Percentiles rank a stretch among this genome's conserved stretches.
These are phyloP conservation scores for Blumeriella jaapii DNA, from an alignment of 2,329 filamentous ascomycete species.

Conservation along the genomic window DNA sequence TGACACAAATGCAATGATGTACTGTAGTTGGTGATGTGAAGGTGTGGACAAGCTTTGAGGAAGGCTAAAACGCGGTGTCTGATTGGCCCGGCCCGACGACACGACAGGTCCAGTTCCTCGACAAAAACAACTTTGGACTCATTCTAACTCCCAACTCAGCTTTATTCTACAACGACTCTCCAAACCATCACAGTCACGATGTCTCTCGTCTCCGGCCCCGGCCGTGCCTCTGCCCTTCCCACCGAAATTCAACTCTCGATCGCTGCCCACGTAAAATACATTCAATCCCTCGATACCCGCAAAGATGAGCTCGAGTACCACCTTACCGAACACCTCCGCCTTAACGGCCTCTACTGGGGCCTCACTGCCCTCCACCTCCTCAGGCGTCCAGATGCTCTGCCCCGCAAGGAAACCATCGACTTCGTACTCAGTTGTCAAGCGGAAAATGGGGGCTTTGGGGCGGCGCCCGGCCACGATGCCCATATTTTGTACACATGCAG, in stretches of 20 bases:
- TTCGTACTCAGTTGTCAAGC: constrained; percentile 95
- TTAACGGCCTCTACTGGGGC: constrained; percentile 97
- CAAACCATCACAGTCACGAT: constrained; percentile 14
- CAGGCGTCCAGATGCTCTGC: constrained; percentile 67
- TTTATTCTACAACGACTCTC: background rate
- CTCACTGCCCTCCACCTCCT: constrained; percentile 80
- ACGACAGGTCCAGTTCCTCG: background rate
- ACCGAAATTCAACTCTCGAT: constrained; percentile 26
- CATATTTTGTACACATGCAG: constrained; percentile 96
- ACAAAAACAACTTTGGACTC: too few species aligned
- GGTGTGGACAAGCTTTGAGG: too few species aligned
- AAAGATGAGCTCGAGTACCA: constrained; percentile 96
- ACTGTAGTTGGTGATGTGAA: too few species aligned
- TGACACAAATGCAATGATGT: too few species aligned
- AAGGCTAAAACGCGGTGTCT: constrained; percentile 1
- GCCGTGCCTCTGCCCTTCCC: constrained; percentile 21
- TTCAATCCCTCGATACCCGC: constrained; percentile 81
- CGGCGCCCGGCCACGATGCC: constrained; percentile 85
- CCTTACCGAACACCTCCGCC: constrained; percentile 89
- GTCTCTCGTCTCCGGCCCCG: constrained; percentile 26
- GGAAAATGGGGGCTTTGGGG: constrained; percentile 81
- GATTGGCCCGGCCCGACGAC: background rate
- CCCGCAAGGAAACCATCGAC: constrained; percentile 69
- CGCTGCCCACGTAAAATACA: constrained; percentile 70
- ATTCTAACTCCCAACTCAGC: background rate